Percentiles rank a stretch among this genome's conserved stretches.
These are phyloP conservation scores for Chloris gayana DNA, from an alignment of 176 grass and related monocot species.

Conservation along the genomic window DNA sequence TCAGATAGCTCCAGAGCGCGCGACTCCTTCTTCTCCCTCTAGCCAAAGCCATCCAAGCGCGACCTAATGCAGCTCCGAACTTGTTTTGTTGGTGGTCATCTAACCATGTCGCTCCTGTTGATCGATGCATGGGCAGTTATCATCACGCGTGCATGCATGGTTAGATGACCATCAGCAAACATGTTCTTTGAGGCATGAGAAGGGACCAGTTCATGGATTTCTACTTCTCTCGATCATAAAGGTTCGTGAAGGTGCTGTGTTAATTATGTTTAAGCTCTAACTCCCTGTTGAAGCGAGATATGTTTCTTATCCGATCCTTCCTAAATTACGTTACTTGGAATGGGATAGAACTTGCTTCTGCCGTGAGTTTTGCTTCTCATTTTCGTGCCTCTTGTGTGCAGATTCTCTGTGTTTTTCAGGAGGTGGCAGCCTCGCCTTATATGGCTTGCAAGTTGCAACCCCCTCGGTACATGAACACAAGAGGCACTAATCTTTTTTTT, in stretches of 20 bases:
- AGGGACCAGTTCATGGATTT: background rate
- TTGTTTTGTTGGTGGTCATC: constrained; percentile 49
- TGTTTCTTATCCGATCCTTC: background rate
- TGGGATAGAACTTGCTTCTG: background rate
- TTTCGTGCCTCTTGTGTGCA: background rate
- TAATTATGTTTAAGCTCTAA: background rate
- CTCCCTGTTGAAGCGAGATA: background rate
- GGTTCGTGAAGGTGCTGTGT: background rate
- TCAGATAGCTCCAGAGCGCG: background rate
- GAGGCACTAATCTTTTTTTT: no score
- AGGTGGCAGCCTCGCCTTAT: background rate
- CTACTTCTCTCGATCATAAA: background rate
- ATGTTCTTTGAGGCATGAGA: constrained; percentile 42
- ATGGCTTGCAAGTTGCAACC: no score
- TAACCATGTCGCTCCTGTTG: background rate
- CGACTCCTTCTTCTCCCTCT: background rate
- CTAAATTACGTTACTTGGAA: background rate
- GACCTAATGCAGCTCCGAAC: constrained; percentile 18
- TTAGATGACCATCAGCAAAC: constrained; percentile 85
- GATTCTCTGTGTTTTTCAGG: background rate
- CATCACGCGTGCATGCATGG: constrained; percentile 29
- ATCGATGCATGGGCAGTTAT: background rate
- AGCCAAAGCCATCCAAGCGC: background rate
- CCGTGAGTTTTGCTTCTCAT: background rate
- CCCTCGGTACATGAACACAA: no score